Evolutionary conservation across 176 grass and related monocot genomes (phyloP).

Genomic region (Bothriochloa decipiens): DNA sequence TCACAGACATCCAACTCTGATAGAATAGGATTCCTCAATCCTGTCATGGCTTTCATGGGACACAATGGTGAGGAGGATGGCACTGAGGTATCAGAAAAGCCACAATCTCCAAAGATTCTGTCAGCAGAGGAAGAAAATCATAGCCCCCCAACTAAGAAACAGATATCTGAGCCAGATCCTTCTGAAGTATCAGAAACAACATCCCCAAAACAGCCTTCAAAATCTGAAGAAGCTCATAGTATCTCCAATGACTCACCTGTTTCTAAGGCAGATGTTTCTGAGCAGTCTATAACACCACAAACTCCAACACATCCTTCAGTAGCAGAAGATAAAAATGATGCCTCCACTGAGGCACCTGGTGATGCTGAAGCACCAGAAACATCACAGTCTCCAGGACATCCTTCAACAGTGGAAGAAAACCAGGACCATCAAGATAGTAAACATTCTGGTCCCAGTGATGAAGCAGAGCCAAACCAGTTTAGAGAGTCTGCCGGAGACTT

Average conservation of each 20-base stretch:
- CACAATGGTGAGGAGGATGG: constrained; percentile 63
- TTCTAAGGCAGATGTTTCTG: constrained; percentile 34
- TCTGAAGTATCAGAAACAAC: constrained; percentile 47
- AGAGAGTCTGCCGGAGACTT: constrained; percentile 29
- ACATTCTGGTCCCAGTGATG: constrained; percentile 22
- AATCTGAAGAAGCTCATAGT: constrained; percentile 34
- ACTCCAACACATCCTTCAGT: constrained; percentile 30
- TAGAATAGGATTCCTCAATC: constrained; percentile 70
- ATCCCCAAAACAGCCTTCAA: constrained; percentile 49
- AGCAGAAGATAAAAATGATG: constrained; percentile 37
- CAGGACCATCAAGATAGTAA: constrained; percentile 37
- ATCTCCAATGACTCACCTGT: constrained; percentile 31
- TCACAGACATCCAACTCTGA: constrained; percentile 55
- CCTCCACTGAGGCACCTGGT: constrained; percentile 25
- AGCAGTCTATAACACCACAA: constrained; percentile 29
- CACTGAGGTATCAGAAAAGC: constrained; percentile 49
- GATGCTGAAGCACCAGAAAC: constrained; percentile 33
- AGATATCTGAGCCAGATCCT: constrained; percentile 48
- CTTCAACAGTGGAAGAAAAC: constrained; percentile 41
- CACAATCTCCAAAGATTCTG: constrained; percentile 37
- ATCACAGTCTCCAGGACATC: constrained; percentile 26
- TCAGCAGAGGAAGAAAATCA: constrained; percentile 51
- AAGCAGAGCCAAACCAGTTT: constrained; percentile 34
- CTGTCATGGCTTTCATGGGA: constrained; percentile 93
- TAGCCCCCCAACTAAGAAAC: constrained; percentile 37